A percentile compares a stretch with the other conserved stretches of the same genome.
Conservation (phyloP, 2,329 filamentous ascomycete species). For the Sporothrix mexicana region DNA sequence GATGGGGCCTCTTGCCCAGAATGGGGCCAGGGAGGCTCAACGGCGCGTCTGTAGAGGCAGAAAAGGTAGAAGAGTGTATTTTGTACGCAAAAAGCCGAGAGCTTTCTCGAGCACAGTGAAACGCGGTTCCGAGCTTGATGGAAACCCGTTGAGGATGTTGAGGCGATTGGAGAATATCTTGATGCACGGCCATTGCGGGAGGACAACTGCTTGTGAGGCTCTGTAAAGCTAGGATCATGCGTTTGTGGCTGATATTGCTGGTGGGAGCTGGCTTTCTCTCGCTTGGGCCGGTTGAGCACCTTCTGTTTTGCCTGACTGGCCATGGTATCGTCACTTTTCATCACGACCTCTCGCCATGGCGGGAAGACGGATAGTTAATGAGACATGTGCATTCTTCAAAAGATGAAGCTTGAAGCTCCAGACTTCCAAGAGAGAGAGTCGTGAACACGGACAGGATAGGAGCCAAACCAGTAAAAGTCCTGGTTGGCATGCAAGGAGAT, state of each 20-base stretch:
- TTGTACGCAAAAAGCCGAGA: not conserved
- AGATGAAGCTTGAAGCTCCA: constrained; percentile 23
- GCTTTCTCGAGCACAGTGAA: not conserved
- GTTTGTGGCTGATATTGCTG: not conserved
- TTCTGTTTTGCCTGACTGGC: not conserved
- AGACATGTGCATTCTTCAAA: constrained; percentile 33
- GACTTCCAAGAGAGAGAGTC: not conserved
- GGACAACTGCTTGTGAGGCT: not conserved
- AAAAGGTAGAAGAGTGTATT: not conserved
- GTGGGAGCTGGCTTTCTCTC: not conserved
- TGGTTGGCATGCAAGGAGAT: constrained; percentile 39
- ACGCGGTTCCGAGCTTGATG: constrained; percentile 19
- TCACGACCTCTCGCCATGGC: constrained; percentile 10
- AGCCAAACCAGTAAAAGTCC: constrained; percentile 4
- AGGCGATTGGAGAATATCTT: not conserved
- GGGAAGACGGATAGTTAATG: constrained; percentile 9
- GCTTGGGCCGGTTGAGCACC: not conserved
- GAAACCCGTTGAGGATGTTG: constrained; percentile 8
- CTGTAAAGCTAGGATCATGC: not conserved
- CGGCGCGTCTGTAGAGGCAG: not conserved
- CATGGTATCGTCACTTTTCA: constrained; percentile 8
- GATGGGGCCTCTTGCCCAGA: not conserved
- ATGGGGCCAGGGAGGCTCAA: constrained; percentile 7
- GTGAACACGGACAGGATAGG: not conserved
- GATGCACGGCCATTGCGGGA: constrained; percentile 6